phyloP scores from a whole-genome alignment of 2,329 filamentous ascomycete species.

The Cryphonectria radicalis region DNA sequence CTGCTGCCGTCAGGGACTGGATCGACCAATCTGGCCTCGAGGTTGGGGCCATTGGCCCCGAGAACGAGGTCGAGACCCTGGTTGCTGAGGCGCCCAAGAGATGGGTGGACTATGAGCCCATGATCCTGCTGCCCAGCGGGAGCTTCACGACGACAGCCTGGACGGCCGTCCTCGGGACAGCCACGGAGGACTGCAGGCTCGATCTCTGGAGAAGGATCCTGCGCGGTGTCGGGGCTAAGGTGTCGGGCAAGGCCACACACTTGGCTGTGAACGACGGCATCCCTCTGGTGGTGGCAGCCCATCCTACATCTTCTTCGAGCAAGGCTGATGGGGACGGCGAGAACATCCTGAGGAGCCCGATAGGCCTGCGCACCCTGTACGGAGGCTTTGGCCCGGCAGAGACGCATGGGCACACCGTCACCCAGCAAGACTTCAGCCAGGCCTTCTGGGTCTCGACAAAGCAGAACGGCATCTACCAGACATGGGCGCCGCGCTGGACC shows the following conservation, averaged over 20 bases:
- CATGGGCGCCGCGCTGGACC: constrained; percentile 86
- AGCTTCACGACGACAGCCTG: constrained; percentile 54
- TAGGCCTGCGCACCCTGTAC: constrained; percentile 68
- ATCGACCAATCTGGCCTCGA: constrained; percentile 28
- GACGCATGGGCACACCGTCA: constrained; percentile 35
- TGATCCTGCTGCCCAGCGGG: constrained; percentile 63
- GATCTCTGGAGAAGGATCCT: constrained; percentile 57
- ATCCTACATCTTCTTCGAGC: constrained; percentile 3
- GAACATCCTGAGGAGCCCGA: constrained; percentile 77
- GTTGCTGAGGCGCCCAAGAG: constrained; percentile 54
- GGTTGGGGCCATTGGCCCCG: constrained; percentile 14
- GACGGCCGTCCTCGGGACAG: constrained; percentile 41
- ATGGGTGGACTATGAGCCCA: constrained; percentile 64
- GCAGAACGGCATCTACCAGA: constrained; percentile 81
- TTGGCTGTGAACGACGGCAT: constrained; percentile 67
- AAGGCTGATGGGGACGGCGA: constrained; percentile 42
- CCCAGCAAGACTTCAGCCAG: constrained; percentile 58
- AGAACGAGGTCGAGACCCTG: constrained; percentile 35
- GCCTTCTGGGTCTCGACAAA: constrained; percentile 80
- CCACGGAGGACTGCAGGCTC: constrained; percentile 34
- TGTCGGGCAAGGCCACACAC: constrained; percentile 53
- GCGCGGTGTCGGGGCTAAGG: constrained; percentile 47
- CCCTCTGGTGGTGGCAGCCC: constrained; percentile 46
- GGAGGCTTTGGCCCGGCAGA: constrained; percentile 72
- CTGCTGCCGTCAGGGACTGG: constrained; percentile 43